These are phyloP conservation scores for Pisolithus albus DNA, from an alignment of 768 basidiomycete genomes.

Conservation along the genomic window DNA sequence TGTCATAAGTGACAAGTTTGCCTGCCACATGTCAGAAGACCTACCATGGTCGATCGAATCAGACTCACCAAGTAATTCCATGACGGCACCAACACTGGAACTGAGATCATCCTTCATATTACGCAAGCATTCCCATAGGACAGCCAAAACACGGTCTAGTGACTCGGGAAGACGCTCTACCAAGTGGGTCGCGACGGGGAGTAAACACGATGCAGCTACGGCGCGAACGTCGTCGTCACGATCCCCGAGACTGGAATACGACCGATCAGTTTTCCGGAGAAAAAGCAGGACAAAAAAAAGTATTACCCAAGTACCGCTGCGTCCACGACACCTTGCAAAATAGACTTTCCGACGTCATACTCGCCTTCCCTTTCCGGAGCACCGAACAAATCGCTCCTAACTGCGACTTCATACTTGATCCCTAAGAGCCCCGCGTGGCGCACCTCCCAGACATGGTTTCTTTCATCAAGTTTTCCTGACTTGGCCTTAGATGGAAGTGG, in stretches of 20 bases:
- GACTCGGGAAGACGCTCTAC: slow-evolving; percentile 69
- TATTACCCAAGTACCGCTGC: slow-evolving; percentile 83
- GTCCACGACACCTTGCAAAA: slow-evolving; percentile 79
- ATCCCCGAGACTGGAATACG: slow-evolving; percentile 65
- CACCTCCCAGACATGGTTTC: slow-evolving; percentile 86
- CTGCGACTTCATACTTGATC: slow-evolving; percentile 97
- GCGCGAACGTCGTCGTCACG: slow-evolving; percentile 94
- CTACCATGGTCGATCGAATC: slow-evolving; percentile 9
- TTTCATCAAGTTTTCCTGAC: slow-evolving; percentile 31
- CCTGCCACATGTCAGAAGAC: slow-evolving; percentile 37
- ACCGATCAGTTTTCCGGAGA: slow-evolving; percentile 6
- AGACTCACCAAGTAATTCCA: slow-evolving; percentile 84
- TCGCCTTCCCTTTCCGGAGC: slow-evolving; percentile 29
- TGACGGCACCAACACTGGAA: slow-evolving; percentile 93
- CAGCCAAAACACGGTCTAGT: slow-evolving; percentile 66
- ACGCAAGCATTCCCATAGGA: slow-evolving; percentile 84
- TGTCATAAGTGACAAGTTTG: slow-evolving; percentile 70
- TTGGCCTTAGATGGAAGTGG: slow-evolving; percentile 33
- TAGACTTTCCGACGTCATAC: slow-evolving; percentile 40
- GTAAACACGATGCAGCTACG: slow-evolving; percentile 85
- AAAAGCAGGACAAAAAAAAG: not conserved
- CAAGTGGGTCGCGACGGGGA: slow-evolving; percentile 80
- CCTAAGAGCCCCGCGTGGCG: slow-evolving; percentile 96
- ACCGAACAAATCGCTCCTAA: slow-evolving; percentile 73
- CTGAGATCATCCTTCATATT: slow-evolving; percentile 96